Conservation (phyloP, 1,284 basidiomycete species). For the Phellinidium pouzarii region DNA sequence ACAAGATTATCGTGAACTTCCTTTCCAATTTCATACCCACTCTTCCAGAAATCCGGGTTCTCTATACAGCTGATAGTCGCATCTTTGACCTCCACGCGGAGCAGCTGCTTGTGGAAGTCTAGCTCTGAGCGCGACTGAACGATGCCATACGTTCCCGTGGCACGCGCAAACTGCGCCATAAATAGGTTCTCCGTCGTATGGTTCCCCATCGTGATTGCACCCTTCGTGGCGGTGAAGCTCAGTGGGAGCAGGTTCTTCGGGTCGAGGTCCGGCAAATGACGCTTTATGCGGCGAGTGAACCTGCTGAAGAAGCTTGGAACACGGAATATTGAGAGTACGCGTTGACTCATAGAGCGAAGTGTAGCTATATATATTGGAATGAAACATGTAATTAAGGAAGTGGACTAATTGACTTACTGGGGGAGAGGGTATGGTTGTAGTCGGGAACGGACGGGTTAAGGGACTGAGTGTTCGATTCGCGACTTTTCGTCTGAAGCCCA, state of each 20-base stretch:
- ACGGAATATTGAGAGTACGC: constrained; percentile 28
- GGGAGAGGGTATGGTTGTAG: not conserved
- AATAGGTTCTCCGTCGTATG: constrained; percentile 75
- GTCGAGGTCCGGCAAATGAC: constrained; percentile 64
- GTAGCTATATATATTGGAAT: constrained; percentile 24
- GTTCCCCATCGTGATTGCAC: constrained; percentile 79
- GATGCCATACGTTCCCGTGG: constrained; percentile 73
- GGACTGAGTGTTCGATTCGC: constrained; percentile 8
- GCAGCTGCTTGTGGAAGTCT: constrained; percentile 76
- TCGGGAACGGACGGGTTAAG: not conserved
- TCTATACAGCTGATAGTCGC: constrained; percentile 63
- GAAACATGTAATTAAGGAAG: constrained; percentile 3
- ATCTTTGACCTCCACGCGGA: constrained; percentile 64
- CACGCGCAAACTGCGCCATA: constrained; percentile 69
- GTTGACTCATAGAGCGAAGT: constrained; percentile 26
- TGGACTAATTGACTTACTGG: not conserved
- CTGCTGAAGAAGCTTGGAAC: constrained; percentile 43
- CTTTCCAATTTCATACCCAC: constrained; percentile 62
- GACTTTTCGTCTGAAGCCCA: constrained; percentile 9
- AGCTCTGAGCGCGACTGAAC: constrained; percentile 68
- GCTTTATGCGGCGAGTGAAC: constrained; percentile 42
- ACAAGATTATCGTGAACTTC: constrained; percentile 53
- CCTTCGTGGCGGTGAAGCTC: constrained; percentile 66
- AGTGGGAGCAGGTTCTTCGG: constrained; percentile 76
- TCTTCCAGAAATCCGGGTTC: constrained; percentile 68